phyloP scores from a whole-genome alignment of 2,329 filamentous ascomycete species.

The Zymoseptoria pseudotritici region DNA sequence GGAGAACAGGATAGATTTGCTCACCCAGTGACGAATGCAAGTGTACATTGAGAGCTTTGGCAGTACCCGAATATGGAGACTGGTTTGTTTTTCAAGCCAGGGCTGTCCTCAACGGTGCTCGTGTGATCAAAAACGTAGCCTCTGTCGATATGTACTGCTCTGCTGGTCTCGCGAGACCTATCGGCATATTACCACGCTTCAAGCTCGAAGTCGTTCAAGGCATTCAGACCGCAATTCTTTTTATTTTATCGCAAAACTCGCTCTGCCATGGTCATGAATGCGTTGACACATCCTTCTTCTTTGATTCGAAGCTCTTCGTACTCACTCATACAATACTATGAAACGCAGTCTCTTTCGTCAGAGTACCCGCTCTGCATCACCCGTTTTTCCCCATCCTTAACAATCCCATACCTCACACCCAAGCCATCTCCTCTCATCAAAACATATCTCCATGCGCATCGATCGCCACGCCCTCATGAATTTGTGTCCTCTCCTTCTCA shows the following conservation, averaged over 20 bases:
- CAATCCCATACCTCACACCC: neutral
- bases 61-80: neutral
- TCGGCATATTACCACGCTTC: neutral
- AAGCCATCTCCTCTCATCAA: neutral
- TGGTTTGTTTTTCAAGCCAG: too few species aligned
- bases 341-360: neutral
- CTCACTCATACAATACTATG: neutral
- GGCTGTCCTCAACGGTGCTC: too few species aligned
- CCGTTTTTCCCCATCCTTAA: neutral
- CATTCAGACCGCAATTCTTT: too few species aligned
- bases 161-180: too few species aligned
- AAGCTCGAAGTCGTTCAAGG: neutral
- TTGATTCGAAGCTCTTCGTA: neutral
- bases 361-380: too few species aligned
- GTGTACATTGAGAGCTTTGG: neutral
- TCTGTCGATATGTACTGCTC: neutral
- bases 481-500: neutral
- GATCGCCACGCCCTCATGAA: neutral
- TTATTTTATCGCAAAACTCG: neutral
- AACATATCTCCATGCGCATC: neutral
- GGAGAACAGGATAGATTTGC: neutral
- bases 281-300: too few species aligned
- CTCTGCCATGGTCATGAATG: neutral
- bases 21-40: neutral
- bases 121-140: too few species aligned